Evolutionary conservation across 331 rosid genomes (phyloP), one percentile per base, ranked within the genome.

Genomic region (Malus hybrid): DNA sequence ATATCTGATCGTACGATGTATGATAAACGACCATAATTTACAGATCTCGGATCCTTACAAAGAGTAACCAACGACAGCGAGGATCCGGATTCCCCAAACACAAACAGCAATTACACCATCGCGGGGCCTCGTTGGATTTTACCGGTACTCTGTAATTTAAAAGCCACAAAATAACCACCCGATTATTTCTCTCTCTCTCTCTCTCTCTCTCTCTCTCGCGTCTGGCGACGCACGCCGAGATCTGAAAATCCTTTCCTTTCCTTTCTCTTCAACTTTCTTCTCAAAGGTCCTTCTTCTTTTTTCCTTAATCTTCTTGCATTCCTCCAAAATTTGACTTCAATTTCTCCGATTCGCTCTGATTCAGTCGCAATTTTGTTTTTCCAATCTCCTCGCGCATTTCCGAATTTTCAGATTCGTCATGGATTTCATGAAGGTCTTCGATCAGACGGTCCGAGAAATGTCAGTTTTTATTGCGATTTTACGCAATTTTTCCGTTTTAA

Each of bases 401-500:
- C 64, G 24, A 65, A 12, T 64, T 76, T 70, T 80, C 87, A 83
- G 89, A 91, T 87, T 87, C 80, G 70, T 71, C 84, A 95, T 95
- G 99, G 99, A 95, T 95, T 90, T 95, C 84, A 92, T 95, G 96
- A 95, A 95, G 92, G 99, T 89, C 42, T 72, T 95, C 84, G 99
- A 95, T 90, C 99, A 95, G 82, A 95, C 99, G 34, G 99, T 95
- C 80, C 96, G 98, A 77, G 99, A 95, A 92, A 90, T 95, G 98
- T 88, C 75, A 86, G 90, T 78, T 77, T 82, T 73, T 6, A 28
- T 74, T 68, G 46, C 79, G 27, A 83, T 76, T 79, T 79, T 29
- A 18, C 59, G 31, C 31, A 28, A 7, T 16, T 22, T 42, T 34
- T 62, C 12, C 15, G 27, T 55, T 19, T 44, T 29, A 42, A 60